Evolutionary conservation across 257 asterid genomes (phyloP).

Genomic region (Voacanga thouarsii): DNA sequence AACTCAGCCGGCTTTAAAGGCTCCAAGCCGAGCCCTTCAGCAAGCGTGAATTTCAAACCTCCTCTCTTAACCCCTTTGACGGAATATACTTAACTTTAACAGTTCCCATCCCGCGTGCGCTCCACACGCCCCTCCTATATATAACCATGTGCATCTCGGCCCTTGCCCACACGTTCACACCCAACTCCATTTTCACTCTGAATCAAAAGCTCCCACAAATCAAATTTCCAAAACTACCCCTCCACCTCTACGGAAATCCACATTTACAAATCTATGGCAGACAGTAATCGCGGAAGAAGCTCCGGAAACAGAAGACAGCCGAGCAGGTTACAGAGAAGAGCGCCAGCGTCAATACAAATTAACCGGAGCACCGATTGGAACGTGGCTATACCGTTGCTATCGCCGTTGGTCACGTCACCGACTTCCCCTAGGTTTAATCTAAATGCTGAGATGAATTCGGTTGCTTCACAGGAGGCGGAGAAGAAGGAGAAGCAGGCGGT

Average conservation of each 20-base stretch:
- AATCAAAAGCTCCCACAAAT: neutral
- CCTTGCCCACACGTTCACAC: slow-evolving; percentile 11
- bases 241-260: neutral
- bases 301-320: slow-evolving; percentile 37
- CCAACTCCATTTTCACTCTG: neutral
- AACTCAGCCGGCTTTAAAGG: neutral
- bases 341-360: slow-evolving; percentile 60
- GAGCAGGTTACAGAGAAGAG: slow-evolving; percentile 52
- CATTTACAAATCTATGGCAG: slow-evolving; percentile 39
- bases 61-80: slow-evolving; percentile 34
- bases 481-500: slow-evolving; percentile 25
- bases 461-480: slow-evolving; percentile 7
- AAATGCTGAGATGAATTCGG: slow-evolving; percentile 31
- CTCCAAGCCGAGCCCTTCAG: slow-evolving; percentile 4
- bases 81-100: slow-evolving; percentile 15
- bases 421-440: slow-evolving; percentile 22
- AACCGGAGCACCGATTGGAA: slow-evolving; percentile 50
- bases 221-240: slow-evolving; percentile 5
- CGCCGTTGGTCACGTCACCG: slow-evolving; percentile 68
- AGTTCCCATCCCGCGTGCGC: slow-evolving; percentile 31
- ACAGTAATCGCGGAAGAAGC: slow-evolving; percentile 13
- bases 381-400: slow-evolving; percentile 60
- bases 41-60: neutral
- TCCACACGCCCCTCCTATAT: slow-evolving; percentile 54
- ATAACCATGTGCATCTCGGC: neutral